Evolutionary conservation across 2,329 filamentous ascomycete genomes (phyloP), one percentile per base, ranked within the genome.

Genomic region (Cladosporium colombiae): DNA sequence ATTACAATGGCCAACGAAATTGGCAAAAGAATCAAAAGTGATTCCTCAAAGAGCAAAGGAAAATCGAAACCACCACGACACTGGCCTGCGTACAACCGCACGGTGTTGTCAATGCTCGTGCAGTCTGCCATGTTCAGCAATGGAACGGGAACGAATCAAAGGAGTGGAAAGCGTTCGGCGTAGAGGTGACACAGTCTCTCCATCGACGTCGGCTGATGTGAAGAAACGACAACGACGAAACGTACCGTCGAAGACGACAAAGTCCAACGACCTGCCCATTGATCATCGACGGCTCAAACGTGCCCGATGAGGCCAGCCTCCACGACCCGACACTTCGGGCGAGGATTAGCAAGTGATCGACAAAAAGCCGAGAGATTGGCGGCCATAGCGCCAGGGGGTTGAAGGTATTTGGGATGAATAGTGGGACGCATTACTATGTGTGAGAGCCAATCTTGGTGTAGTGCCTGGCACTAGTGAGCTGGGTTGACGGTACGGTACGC

Each of bases 11-110:
- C 60, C 31, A 78, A 46, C 13, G 70, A 70, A 11, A 75, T 65
- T 25, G 76, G 76, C 21, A 71, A 37, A 46, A 78, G 73, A 0
- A 74, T 75, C 29, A 79, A 70, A 40, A 78, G 69, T 11, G 73
- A 58, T 29, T 78, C 73, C 53, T 78, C 75, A 64, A 79, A 79
- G 14, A 76, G 70, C 31, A 78, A 67, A 18, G 77, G 78, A 53
- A 79, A 78, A 53, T 79, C 77, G 58, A 79, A 79, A 5, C 73
- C 74, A 58, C 75, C 75, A 62, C 77, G 68, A 37, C 66, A 69
- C 5, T 62, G 65, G 21, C 56, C 53, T 25, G 57, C 63, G 18
- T 65, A 56, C 50, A 63, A 25, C 61, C 46, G 61, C 18, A 63
- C 61, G 1, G 35, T 63, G 23, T 63, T 49, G 50, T 63, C 61